Percentiles rank a stretch among this genome's conserved stretches.
These are phyloP conservation scores for Curvularia spicifera DNA, from an alignment of 2,329 filamentous ascomycete genomes.

Conservation along the genomic window DNA sequence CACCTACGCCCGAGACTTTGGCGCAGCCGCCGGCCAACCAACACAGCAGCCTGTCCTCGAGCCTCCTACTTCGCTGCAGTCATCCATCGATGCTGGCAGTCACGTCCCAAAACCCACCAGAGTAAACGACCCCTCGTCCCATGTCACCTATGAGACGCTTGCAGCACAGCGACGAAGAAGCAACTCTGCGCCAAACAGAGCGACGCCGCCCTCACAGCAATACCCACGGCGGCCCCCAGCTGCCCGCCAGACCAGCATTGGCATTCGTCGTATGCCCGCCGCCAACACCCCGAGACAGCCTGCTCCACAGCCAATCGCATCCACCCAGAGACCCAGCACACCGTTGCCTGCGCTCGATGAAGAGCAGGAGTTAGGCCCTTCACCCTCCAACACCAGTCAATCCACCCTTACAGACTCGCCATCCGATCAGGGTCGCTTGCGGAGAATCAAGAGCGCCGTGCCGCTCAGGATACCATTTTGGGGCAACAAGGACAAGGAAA, in stretches of 20 bases:
- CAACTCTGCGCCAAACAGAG: constrained; percentile 34
- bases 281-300: constrained; percentile 31
- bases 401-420: constrained; percentile 23
- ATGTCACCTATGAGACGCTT: constrained; percentile 27
- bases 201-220: constrained; percentile 24
- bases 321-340: constrained; percentile 32
- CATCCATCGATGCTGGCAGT: constrained; percentile 45
- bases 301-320: constrained; percentile 29
- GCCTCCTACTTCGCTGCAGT: constrained; percentile 45
- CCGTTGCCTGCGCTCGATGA: constrained; percentile 41
- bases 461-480: constrained; percentile 38
- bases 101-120: constrained; percentile 38
- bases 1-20: constrained; percentile 45
- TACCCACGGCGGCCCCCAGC: constrained; percentile 34
- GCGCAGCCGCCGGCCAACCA: constrained; percentile 25
- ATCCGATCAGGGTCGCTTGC: constrained; percentile 29
- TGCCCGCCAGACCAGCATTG: constrained; percentile 46
- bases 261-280: constrained; percentile 45
- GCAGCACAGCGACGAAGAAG: constrained; percentile 31
- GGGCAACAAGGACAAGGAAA: constrained; percentile 27
- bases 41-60: constrained; percentile 33
- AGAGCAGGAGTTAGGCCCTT: constrained; percentile 31
- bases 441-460: constrained; percentile 39
- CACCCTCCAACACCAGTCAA: constrained; percentile 25
- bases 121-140: constrained; percentile 27